Conservation (phyloP, 345 rosid species). For the Salix viminalis region DNA sequence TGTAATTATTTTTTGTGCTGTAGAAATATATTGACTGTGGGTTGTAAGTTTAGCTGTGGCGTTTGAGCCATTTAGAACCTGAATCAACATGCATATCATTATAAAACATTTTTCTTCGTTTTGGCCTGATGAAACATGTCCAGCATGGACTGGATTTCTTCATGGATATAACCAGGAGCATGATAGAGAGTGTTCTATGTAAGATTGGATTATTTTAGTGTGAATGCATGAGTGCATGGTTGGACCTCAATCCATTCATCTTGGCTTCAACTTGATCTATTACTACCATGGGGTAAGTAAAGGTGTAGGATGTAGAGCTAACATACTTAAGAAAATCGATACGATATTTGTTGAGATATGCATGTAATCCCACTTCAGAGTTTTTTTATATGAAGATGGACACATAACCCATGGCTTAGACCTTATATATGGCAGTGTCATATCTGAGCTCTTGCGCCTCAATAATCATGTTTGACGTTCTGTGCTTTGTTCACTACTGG, state of each 20-base stretch:
- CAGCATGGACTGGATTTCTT: neutral
- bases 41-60: neutral
- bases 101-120: neutral
- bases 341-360: no score
- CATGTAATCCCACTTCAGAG: no score
- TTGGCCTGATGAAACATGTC: neutral
- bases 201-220: neutral
- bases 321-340: no score
- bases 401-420: no score
- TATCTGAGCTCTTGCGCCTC: no score
- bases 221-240: neutral
- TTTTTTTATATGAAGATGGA: no score
- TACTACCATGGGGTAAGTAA: neutral
- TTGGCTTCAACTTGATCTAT: neutral
- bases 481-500: no score
- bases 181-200: neutral
- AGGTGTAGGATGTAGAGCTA: neutral
- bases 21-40: neutral
- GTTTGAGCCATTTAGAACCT: neutral
- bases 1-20: neutral
- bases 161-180: neutral
- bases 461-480: no score
- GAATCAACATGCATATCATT: neutral
- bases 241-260: neutral
- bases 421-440: no score